phyloP scores from a whole-genome alignment of 306 rosid genomes.

The Potentilla sterilis region DNA sequence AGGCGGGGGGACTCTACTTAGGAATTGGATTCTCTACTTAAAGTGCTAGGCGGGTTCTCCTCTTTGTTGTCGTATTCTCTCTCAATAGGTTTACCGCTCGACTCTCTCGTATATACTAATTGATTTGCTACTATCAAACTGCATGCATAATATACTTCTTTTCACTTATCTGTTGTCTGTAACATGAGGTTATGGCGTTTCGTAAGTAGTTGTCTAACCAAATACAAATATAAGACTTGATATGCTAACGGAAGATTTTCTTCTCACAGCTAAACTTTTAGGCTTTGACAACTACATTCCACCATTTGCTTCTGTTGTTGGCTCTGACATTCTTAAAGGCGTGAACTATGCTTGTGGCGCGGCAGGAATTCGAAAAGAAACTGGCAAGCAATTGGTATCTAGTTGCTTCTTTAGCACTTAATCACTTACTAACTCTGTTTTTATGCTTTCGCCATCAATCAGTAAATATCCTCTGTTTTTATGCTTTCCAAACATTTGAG shows the following conservation, averaged over 20 bases:
- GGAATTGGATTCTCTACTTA: no score
- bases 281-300: constrained; percentile 51
- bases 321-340: constrained; percentile 37
- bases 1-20: no score
- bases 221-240: not conserved
- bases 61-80: no score
- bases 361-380: constrained; percentile 48
- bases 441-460: not conserved
- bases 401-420: not conserved
- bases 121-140: not conserved
- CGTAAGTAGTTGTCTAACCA: not conserved
- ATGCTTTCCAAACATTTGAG: not conserved
- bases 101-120: no score
- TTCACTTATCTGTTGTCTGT: not conserved
- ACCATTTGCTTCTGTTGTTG: constrained; percentile 33
- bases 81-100: no score
- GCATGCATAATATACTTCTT: not conserved
- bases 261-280: constrained; percentile 52
- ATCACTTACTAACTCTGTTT: not conserved
- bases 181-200: not conserved
- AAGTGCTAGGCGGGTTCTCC: no score
- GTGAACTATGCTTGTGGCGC: constrained; percentile 76
- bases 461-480: not conserved
- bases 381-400: constrained; percentile 35
- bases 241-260: not conserved